These are phyloP conservation scores for Mimosa pudica DNA, from an alignment of 306 rosid species.

Conservation along the genomic window DNA sequence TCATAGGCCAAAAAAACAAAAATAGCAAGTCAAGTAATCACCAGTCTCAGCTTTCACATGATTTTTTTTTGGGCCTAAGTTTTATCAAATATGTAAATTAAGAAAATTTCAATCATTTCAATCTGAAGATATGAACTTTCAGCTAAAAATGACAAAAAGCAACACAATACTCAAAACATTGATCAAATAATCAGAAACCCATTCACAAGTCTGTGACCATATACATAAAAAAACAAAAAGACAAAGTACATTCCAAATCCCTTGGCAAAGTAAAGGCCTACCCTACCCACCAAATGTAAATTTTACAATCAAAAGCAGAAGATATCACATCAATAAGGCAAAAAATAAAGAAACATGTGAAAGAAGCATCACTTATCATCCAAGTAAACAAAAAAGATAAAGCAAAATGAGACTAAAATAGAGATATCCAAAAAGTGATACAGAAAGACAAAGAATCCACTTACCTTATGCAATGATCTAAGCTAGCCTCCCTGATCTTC, in stretches of 20 bases:
- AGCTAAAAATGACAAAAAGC: slow-evolving; percentile 10
- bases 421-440: slow-evolving; percentile 38
- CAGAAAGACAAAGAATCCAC: slow-evolving; percentile 56
- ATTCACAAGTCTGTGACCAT: background rate
- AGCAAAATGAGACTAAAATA: slow-evolving; percentile 44
- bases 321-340: slow-evolving; percentile 38
- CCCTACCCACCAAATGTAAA: slow-evolving; percentile 41
- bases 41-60: slow-evolving; percentile 26
- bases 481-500: slow-evolving; percentile 63
- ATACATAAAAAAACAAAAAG: slow-evolving; percentile 21
- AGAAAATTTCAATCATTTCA: slow-evolving; percentile 13
- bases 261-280: slow-evolving; percentile 36
- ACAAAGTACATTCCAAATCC: slow-evolving; percentile 37
- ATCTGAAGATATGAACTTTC: slow-evolving; percentile 20
- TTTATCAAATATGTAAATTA: background rate
- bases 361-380: slow-evolving; percentile 89
- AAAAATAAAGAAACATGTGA: slow-evolving; percentile 37
- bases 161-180: slow-evolving; percentile 9
- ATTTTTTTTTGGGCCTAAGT: background rate
- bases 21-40: slow-evolving; percentile 5
- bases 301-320: slow-evolving; percentile 36
- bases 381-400: slow-evolving; percentile 72
- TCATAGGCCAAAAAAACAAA: background rate
- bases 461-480: slow-evolving; percentile 71
- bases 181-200: slow-evolving; percentile 32